Percentiles rank a stretch among this genome's conserved stretches.
Evolutionary conservation across 2,329 filamentous ascomycete species (phyloP).

Genomic region (Aspergillus floridensis): DNA sequence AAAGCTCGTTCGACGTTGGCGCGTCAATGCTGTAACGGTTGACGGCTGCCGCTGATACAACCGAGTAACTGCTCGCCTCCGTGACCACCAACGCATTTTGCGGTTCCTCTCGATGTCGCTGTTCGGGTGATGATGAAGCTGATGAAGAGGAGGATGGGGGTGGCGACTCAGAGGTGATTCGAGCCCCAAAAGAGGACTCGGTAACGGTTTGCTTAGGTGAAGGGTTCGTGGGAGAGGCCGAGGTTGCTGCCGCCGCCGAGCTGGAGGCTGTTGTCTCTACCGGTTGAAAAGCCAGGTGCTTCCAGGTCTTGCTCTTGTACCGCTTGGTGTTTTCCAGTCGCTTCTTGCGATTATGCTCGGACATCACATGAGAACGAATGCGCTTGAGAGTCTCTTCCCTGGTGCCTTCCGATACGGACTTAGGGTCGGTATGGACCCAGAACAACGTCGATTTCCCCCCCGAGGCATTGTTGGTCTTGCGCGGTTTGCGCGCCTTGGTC

Average conservation of each 20-base stretch:
- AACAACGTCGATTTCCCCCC: slow-evolving; percentile 37
- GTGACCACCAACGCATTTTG: slow-evolving; percentile 11
- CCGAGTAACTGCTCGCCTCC: slow-evolving; percentile 4
- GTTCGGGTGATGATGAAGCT: slow-evolving; percentile 12
- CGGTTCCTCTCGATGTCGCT: slow-evolving; percentile 14
- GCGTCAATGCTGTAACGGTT: slow-evolving; percentile 17
- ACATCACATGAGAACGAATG: slow-evolving; percentile 45
- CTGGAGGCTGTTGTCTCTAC: slow-evolving; percentile 25
- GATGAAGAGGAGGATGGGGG: slow-evolving; percentile 6
- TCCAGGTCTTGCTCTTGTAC: slow-evolving; percentile 40
- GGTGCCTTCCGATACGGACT: slow-evolving; percentile 37
- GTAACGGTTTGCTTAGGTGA: slow-evolving; percentile 2
- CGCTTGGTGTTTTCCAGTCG: slow-evolving; percentile 39
- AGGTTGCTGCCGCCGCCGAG: slow-evolving; percentile 6
- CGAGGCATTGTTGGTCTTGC: slow-evolving; percentile 30
- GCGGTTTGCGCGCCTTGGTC: slow-evolving; percentile 35
- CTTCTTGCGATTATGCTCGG: slow-evolving; percentile 44
- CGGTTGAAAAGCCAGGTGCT: slow-evolving; percentile 36
- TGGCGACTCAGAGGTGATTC: neutral
- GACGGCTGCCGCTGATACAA: slow-evolving; percentile 9
- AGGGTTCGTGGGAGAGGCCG: neutral
- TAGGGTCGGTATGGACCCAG: slow-evolving; percentile 40
- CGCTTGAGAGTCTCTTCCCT: slow-evolving; percentile 41
- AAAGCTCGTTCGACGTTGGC: slow-evolving; percentile 14
- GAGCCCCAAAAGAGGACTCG: slow-evolving; percentile 3